phyloP scores from a whole-genome alignment of 2,329 filamentous ascomycete genomes.

The Colletotrichum nymphaeae region DNA sequence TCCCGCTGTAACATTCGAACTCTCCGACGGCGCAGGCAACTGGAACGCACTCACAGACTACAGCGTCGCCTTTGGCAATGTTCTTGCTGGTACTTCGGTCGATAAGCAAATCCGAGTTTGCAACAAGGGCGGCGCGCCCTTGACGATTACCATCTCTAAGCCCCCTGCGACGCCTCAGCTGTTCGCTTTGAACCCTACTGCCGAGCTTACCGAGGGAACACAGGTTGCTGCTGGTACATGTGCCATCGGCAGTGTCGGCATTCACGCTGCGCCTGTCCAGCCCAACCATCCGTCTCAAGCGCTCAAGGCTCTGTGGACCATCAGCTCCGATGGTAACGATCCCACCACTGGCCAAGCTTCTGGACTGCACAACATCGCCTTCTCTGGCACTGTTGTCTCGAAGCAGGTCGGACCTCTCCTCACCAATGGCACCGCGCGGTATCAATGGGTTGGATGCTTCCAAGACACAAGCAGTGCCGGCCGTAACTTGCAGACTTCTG shows the following conservation, averaged over 20 bases:
- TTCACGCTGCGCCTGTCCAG: conserved; percentile 44
- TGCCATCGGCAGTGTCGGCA: conserved; percentile 44
- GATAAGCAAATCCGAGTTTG: conserved; percentile 47
- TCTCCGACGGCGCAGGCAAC: conserved; percentile 48
- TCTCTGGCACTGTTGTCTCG: conserved; percentile 46
- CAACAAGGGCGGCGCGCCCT: conserved; percentile 49
- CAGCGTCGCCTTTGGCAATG: conserved; percentile 46
- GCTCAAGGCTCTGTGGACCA: conserved; percentile 48
- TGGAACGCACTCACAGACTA: conserved; percentile 38
- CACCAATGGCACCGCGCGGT: conserved; percentile 42
- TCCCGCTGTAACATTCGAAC: conserved; percentile 47
- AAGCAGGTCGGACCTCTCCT: conserved; percentile 50
- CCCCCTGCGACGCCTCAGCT: conserved; percentile 46
- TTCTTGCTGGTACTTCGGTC: conserved; percentile 43
- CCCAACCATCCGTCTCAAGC: conserved; percentile 44
- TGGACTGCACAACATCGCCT: conserved; percentile 49
- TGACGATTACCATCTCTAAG: conserved; percentile 52
- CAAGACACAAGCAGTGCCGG: conserved; percentile 45
- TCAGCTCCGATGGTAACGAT: conserved; percentile 54
- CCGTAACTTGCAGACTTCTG: conserved; percentile 45
- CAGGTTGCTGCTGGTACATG: conserved; percentile 45
- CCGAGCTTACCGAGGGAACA: conserved; percentile 48
- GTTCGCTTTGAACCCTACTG: conserved; percentile 44
- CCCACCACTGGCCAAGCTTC: conserved; percentile 41
- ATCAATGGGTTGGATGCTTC: conserved; percentile 53